Evolutionary conservation across 2,329 filamentous ascomycete genomes (phyloP).

Genomic region (Pseudocercospora macadamiae): DNA sequence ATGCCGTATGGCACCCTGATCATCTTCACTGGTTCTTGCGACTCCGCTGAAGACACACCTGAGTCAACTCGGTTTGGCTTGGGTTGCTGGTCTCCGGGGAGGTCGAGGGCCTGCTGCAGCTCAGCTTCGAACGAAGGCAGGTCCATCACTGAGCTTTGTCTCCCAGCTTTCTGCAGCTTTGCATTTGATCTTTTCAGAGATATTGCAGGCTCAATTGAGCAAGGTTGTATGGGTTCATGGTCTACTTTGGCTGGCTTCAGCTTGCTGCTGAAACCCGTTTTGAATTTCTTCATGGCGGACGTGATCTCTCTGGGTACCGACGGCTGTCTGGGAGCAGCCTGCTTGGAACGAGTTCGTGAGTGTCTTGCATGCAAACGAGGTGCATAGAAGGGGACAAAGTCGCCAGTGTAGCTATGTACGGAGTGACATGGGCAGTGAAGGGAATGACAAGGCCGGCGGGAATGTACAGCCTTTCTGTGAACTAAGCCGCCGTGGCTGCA

Average conservation of each 20-base stretch:
- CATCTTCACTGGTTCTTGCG: slow-evolving; percentile 5
- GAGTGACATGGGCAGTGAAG: slow-evolving; percentile 1
- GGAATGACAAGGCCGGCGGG: slow-evolving; percentile 3
- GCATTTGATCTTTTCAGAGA: slow-evolving; percentile 11
- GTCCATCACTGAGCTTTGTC: not conserved
- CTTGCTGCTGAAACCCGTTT: slow-evolving; percentile 9
- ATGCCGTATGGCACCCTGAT: slow-evolving; percentile 15
- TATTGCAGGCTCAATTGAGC: not conserved
- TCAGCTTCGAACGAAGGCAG: not conserved
- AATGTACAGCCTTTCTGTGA: slow-evolving; percentile 10
- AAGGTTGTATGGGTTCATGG: not conserved
- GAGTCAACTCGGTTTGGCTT: not conserved
- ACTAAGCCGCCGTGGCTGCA: slow-evolving; percentile 12
- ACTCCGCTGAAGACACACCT: not conserved
- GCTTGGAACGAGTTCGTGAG: not conserved
- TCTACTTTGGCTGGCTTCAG: not conserved
- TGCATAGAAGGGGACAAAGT: not conserved
- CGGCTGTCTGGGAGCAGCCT: slow-evolving; percentile 13
- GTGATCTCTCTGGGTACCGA: slow-evolving; percentile 10
- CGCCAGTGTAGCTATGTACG: not conserved
- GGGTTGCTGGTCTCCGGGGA: not conserved
- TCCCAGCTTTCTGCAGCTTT: not conserved
- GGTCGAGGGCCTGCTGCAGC: not conserved
- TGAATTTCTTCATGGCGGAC: slow-evolving; percentile 17
- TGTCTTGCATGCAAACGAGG: slow-evolving; percentile 9